Evolutionary conservation across 208 protist species (phyloP), one percentile per base, ranked within the genome.

Genomic region (Leishmania lainsoni): DNA sequence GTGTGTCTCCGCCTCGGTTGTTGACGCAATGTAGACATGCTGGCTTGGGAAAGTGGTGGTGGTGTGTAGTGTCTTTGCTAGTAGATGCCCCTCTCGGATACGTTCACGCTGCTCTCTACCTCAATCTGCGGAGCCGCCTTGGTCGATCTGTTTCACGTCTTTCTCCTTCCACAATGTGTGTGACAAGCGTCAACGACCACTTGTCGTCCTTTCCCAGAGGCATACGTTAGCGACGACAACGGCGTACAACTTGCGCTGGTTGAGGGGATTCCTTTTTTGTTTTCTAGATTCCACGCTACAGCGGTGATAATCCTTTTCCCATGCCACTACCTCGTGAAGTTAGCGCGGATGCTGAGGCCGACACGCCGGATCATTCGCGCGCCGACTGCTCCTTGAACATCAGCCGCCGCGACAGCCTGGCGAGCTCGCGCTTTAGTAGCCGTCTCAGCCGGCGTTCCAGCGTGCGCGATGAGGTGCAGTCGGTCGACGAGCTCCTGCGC

Each of bases 401-500:
- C 61, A 87, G 83, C 78, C 85, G 90, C 65, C 83, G 76, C 29
- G 83, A 81, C 63, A 96, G 93, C 70, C 45, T 90, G n/a, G 61
- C 83, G 3, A 95, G 90, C 76, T 89, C 87, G 5, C 86, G 88
- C 35, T 89, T 86, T 76, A 95, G 93, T 80, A 87, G 92, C 76
- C 91, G 87, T 51, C 51, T 92, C 20, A 94, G 93, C 81, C 83
- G 88, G 49, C 89, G 89, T 70, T 95, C 91, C 72, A 94, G 91
- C 71, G 89, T 92, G 42, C 93, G 91, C 39, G 93, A 95, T 78
- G 91, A 94, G 71, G 78, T 78, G 49, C 93, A 95, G 79, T 92
- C 91, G 42, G 71, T 91, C 42, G 90, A 97, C 66, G 93, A 97
- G 86, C 92, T 91, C 69, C 78, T 91, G 58, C 91, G 93, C 12